These are phyloP conservation scores for Dothistroma pini DNA, from an alignment of 2,329 filamentous ascomycete species.

Conservation along the genomic window DNA sequence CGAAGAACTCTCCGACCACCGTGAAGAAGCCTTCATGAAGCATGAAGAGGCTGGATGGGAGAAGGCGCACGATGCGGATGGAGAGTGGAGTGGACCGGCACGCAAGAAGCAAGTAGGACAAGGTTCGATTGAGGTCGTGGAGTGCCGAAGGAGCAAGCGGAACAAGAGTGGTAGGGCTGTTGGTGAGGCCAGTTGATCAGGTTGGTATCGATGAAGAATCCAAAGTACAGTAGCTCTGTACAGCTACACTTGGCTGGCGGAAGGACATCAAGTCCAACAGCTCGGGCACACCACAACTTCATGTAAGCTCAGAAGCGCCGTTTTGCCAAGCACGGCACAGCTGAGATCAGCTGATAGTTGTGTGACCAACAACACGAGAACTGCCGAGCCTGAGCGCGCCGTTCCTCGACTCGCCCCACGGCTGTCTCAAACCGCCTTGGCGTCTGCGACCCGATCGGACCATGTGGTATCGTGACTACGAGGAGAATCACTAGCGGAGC, in stretches of 20 bases:
- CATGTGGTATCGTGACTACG: not conserved
- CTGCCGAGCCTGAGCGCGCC: not conserved
- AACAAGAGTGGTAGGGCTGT: conserved; percentile 3
- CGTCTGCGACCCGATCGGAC: not conserved
- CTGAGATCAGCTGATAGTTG: not conserved
- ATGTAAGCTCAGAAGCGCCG: not conserved
- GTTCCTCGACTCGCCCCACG: not conserved
- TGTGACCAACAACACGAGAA: not conserved
- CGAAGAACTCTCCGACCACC: conserved; percentile 17
- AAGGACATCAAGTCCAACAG: not conserved
- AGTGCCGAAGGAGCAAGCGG: conserved; percentile 7
- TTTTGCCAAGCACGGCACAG: not conserved
- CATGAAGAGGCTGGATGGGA: conserved; percentile 14
- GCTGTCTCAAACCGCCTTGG: not conserved
- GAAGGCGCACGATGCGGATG: conserved; percentile 9
- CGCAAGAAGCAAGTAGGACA: not conserved
- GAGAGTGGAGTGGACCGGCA: conserved; percentile 4
- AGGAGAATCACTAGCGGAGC: not conserved
- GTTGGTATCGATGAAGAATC: not conserved
- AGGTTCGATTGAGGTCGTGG: conserved; percentile 3
- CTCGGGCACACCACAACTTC: not conserved
- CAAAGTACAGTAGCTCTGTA: not conserved
- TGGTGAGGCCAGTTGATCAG: conserved; percentile 8
- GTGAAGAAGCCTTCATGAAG: conserved; percentile 12
- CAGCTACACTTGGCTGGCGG: not conserved